A percentile compares a stretch with the other conserved stretches of the same genome.
phyloP scores from a whole-genome alignment of 176 grass and related monocot species.

The Triticum dicoccoides region DNA sequence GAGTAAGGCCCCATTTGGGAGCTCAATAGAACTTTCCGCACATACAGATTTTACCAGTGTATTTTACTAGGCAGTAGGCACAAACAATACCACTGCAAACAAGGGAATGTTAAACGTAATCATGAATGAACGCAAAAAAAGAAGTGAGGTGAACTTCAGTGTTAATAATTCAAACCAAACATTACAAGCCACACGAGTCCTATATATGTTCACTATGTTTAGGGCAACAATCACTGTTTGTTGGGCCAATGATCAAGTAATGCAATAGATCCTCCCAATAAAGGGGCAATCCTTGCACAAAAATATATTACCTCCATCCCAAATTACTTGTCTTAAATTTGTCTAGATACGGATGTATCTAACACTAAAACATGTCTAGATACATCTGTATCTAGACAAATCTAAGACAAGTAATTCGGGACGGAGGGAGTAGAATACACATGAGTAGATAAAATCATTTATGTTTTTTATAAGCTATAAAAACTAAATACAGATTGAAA shows the following conservation, averaged over 20 bases:
- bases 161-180: neutral
- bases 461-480: too few species aligned
- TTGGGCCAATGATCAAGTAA: neutral
- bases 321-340: too few species aligned
- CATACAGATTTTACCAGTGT: neutral
- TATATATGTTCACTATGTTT: neutral
- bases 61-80: neutral
- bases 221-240: neutral
- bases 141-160: neutral
- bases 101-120: neutral
- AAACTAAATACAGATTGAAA: too few species aligned
- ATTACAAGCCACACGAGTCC: neutral
- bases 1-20: neutral
- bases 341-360: too few species aligned
- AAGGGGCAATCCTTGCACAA: neutral
- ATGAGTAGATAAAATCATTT: neutral
- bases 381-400: too few species aligned
- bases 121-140: neutral
- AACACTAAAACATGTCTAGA: too few species aligned
- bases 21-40: neutral
- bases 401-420: too few species aligned
- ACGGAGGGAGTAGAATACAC: neutral
- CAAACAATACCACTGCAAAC: neutral
- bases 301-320: neutral
- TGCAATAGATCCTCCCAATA: neutral